Conservation (phyloP, 495 filamentous ascomycete genomes). For the Neurospora africana region DNA sequence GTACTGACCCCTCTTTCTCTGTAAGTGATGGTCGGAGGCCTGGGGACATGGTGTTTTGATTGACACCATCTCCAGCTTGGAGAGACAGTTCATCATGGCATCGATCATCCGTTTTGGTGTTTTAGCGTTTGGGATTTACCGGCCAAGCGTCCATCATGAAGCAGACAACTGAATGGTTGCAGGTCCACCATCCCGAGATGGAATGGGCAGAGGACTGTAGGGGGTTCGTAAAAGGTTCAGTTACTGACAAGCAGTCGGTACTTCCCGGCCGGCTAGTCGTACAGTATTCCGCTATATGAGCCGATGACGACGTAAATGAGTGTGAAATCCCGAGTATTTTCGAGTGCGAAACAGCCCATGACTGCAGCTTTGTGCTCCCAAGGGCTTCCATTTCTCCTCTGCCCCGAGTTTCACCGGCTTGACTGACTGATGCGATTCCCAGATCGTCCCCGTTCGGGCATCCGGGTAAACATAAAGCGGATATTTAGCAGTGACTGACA, state of each 20-base stretch:
- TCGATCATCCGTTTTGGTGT: not conserved
- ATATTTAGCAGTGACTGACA: not conserved
- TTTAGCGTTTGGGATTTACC: not conserved
- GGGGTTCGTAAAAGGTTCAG: not conserved
- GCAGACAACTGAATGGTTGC: not conserved
- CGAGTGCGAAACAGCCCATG: not conserved
- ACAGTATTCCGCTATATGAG: not conserved
- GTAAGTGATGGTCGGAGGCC: not conserved
- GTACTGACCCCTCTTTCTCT: not conserved
- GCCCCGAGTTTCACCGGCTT: not conserved
- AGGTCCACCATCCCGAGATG: not conserved
- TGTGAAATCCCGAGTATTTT: not conserved
- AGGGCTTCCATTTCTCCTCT: not conserved
- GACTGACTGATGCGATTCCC: not conserved
- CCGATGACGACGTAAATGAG: not conserved
- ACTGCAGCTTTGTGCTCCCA: not conserved
- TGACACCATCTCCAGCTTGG: no score
- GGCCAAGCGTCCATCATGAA: not conserved
- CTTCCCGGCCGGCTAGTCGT: not conserved
- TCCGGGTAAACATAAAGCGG: not conserved
- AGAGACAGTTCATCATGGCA: not conserved
- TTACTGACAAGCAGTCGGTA: not conserved
- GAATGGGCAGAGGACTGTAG: not conserved
- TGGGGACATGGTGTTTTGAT: not conserved
- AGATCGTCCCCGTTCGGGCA: not conserved